phyloP scores from a whole-genome alignment of 805 yeast species.

The Helenozyma baotianmanensis region DNA sequence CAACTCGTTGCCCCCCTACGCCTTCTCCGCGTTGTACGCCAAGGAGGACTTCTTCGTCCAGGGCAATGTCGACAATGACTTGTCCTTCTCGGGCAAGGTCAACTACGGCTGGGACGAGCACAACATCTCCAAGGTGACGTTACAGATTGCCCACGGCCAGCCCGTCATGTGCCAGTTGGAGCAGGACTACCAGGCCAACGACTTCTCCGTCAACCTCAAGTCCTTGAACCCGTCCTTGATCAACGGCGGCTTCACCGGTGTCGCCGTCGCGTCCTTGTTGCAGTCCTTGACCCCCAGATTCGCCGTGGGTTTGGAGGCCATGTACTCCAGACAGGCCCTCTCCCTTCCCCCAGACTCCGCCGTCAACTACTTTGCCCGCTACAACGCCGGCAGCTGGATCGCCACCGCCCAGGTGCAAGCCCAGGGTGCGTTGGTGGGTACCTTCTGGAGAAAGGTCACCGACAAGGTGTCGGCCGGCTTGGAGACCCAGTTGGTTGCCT shows the following conservation, averaged over 20 bases:
- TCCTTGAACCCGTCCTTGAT: conserved; percentile 82
- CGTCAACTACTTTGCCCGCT: conserved; percentile 84
- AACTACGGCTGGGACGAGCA: conserved; percentile 86
- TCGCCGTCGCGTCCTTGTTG: conserved; percentile 83
- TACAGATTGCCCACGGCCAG: conserved; percentile 84
- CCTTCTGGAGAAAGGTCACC: conserved; percentile 91
- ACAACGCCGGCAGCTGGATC: conserved; percentile 84
- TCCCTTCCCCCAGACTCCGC: conserved; percentile 84
- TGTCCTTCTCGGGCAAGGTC: conserved; percentile 79
- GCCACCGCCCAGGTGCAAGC: conserved; percentile 92
- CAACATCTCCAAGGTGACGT: conserved; percentile 75
- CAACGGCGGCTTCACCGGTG: conserved; percentile 80
- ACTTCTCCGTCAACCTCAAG: conserved; percentile 85
- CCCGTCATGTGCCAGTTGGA: conserved; percentile 94
- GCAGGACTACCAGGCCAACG: conserved; percentile 90
- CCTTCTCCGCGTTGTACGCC: conserved; percentile 85
- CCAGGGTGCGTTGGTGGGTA: conserved; percentile 82
- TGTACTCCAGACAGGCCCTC: conserved; percentile 70
- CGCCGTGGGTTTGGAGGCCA: conserved; percentile 87
- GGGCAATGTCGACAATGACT: conserved; percentile 87
- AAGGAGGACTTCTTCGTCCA: conserved; percentile 81
- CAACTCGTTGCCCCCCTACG: conserved; percentile 80
- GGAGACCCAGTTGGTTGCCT: conserved; percentile 78
- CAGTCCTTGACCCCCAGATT: conserved; percentile 83
- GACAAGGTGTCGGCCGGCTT: conserved; percentile 94